Evolutionary conservation across 441 rosid genomes (phyloP), one percentile per base, ranked within the genome.

Genomic region (Heliophila coronopifolia): DNA sequence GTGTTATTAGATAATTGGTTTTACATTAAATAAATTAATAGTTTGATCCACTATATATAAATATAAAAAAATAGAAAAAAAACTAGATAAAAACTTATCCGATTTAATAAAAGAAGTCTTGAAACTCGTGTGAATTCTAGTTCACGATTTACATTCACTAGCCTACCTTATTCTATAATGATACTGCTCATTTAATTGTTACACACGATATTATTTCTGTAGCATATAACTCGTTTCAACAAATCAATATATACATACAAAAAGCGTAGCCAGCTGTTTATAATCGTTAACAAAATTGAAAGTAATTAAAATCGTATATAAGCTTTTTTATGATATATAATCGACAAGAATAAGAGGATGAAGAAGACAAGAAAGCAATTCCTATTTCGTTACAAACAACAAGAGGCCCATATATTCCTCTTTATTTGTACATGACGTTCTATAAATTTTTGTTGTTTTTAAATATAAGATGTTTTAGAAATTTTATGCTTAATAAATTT

Each of bases 41-140:
- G n/a, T n/a, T n/a, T n/a, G n/a, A n/a, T n/a, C n/a, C n/a, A n/a
- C n/a, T n/a, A n/a, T n/a, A n/a, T n/a, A n/a, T n/a, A n/a, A n/a
- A n/a, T n/a, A n/a, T n/a, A n/a, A n/a, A n/a, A n/a, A n/a, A n/a
- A n/a, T n/a, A n/a, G n/a, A n/a, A n/a, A n/a, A n/a, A n/a, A n/a
- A n/a, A n/a, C n/a, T n/a, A n/a, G n/a, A n/a, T n/a, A n/a, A n/a
- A n/a, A 44, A 20, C 59, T 52, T 36, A 52, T 44, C 42, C 30
- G 11, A 46, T 23, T 6, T 39, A 47, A 23, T 45, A 31, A 47
- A 38, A 17, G 28, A 54, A 54, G 34, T 63, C 37, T 54, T 48
- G 38, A 55, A 55, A 46, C 25, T 55, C 46, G 62, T 63, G 57
- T 54, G 62, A 48, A 54, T 33, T 54, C 24, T 16, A 9, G 37